Evolutionary conservation across 208 protist species (phyloP), one percentile per base, ranked within the genome.

Genomic region (Trypanosoma platydactyli): DNA sequence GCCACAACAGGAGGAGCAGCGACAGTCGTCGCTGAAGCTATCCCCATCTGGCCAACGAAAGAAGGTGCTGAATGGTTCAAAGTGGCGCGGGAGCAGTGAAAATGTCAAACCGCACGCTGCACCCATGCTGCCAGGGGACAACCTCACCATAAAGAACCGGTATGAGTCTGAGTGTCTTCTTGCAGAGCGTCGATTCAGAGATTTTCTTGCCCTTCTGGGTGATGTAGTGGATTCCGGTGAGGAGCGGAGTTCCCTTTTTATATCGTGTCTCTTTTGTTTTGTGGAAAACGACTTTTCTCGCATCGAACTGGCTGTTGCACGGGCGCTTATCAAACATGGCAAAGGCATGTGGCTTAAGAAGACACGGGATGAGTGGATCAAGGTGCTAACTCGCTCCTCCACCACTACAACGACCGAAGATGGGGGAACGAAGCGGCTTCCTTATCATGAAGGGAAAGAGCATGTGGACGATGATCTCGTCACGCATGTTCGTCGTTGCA

Each of bases 271-370:
- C 5, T 76, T 92, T 57, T 94, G 89, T 68, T 86, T 91, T 42
- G 51, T 86, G n/a, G 84, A 92, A 13, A 76, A 79, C 27, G 80
- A 88, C 1, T 94, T 84, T 66, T 71, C 74, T 11, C 81, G 86
- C 12, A 63, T 81, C 7, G 82, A 87, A 25, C 60, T 87, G 62
- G 83, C 76, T 5, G 81, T 91, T 49, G 75, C 80, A 27, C 86
- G 89, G 7, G 86, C 80, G 5, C 76, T 94, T 7, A 69, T 91
- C n/a, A 85, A 86, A 25, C 66, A 83, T 44, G 83, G 89, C 27
- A 76, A 78, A 24, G 89, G 86, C 0, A 22, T 25, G 4, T 84
- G 72, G 27, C 61, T 82, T 44, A 94, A 94, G 74, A 65, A 79
- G 27, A 74, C 63, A 1, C 66, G 51, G 13, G 68, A 73, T 13